A percentile compares a stretch with the other conserved stretches of the same genome.
Evolutionary conservation across 129 eudicot genomes (phyloP).

Genomic region (Smallanthus sonchifolius): DNA sequence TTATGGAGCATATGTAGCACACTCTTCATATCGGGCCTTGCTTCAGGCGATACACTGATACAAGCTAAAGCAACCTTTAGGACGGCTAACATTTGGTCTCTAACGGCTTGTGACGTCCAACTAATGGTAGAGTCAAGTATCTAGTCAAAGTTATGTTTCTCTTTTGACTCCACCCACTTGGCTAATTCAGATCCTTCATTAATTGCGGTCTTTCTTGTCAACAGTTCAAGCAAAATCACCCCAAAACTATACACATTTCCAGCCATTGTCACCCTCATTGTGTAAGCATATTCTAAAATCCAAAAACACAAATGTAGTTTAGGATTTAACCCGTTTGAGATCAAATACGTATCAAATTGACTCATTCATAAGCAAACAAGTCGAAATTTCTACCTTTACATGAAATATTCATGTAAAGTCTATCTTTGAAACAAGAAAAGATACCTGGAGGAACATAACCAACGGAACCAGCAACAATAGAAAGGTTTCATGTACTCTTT

Average conservation of each 20-base stretch:
- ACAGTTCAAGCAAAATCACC: slow-evolving; percentile 64
- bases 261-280: slow-evolving; percentile 80
- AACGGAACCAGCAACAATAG: slow-evolving; percentile 75
- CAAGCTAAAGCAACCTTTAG: slow-evolving; percentile 78
- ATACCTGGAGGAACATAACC: slow-evolving; percentile 91
- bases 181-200: slow-evolving; percentile 80
- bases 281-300: slow-evolving; percentile 80
- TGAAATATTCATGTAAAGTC: too few species aligned
- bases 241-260: slow-evolving; percentile 96
- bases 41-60: slow-evolving; percentile 57
- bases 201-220: slow-evolving; percentile 78
- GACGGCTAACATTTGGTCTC: slow-evolving; percentile 70
- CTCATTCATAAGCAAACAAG: neutral
- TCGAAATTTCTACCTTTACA: neutral
- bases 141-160: slow-evolving; percentile 42
- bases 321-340: neutral
- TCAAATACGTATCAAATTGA: neutral
- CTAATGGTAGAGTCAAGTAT: slow-evolving; percentile 61
- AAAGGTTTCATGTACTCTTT: slow-evolving; percentile 64
- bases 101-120: slow-evolving; percentile 44
- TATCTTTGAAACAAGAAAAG: neutral
- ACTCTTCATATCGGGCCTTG: slow-evolving; percentile 82
- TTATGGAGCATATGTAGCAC: slow-evolving; percentile 70
- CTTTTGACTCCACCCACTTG: slow-evolving; percentile 61
- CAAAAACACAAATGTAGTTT: slow-evolving; percentile 10